Conservation (phyloP, 495 filamentous ascomycete genomes). For the Oidiodendron maius region DNA sequence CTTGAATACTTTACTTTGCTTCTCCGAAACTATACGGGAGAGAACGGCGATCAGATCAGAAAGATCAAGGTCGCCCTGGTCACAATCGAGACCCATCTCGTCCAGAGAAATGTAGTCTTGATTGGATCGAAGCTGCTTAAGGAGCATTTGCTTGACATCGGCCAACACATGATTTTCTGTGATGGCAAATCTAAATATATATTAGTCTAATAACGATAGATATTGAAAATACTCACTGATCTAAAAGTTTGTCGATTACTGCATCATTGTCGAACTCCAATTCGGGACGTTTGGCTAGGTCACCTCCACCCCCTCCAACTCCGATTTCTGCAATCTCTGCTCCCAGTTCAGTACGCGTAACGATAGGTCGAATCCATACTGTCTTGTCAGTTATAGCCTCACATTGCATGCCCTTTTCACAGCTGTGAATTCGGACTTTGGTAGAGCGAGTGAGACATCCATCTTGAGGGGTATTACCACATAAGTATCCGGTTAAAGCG, state of each 20-base stretch:
- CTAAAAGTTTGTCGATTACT: constrained; percentile 39
- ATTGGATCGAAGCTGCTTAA: constrained; percentile 14
- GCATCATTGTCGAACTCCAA: constrained; percentile 47
- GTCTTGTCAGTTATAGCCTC: constrained; percentile 45
- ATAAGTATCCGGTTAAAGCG: constrained; percentile 66
- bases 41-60: constrained; percentile 36
- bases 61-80: constrained; percentile 36
- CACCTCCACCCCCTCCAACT: constrained; percentile 73
- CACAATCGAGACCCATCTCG: constrained; percentile 32
- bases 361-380: constrained; percentile 74
- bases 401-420: constrained; percentile 69
- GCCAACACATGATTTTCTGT: constrained; percentile 20
- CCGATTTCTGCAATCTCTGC: constrained; percentile 65
- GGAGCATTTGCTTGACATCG: constrained; percentile 23
- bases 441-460: constrained; percentile 67
- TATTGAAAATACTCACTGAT: constrained; percentile 30
- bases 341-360: constrained; percentile 50
- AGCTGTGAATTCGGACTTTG: constrained; percentile 76
- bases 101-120: constrained; percentile 31
- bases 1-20: background rate
- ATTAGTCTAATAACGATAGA: too few relatives aligned
- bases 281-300: constrained; percentile 59
- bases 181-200: constrained; percentile 9
- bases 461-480: constrained; percentile 61
- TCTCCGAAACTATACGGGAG: constrained; percentile 3